Evolutionary conservation across 768 basidiomycete genomes (phyloP).

Genomic region (Agrocybe praecox): DNA sequence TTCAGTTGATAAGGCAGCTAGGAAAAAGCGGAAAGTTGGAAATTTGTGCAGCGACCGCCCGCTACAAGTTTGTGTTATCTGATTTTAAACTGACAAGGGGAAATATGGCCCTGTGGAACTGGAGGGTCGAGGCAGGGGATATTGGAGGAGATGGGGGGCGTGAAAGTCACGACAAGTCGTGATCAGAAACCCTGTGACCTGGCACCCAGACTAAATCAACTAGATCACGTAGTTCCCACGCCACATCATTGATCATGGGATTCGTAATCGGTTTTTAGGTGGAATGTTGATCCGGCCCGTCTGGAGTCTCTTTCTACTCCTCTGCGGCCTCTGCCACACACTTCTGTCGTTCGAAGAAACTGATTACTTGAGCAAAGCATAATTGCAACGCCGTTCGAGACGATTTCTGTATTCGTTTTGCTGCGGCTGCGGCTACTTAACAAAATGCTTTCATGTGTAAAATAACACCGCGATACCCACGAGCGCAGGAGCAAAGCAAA

Average conservation of each 20-base stretch:
- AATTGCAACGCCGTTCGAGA: too few relatives aligned
- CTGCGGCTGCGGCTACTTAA: too few relatives aligned
- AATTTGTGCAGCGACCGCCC: background rate
- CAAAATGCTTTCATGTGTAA: too few relatives aligned
- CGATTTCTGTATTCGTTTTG: too few relatives aligned
- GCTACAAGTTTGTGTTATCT: background rate
- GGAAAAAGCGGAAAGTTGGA: conserved; percentile 22
- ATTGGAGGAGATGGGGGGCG: conserved; percentile 35
- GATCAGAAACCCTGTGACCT: conserved; percentile 45
- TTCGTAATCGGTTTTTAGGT: background rate
- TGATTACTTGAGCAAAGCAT: too few relatives aligned
- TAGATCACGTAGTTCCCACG: conserved; percentile 34
- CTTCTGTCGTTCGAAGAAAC: too few relatives aligned
- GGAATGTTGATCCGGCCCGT: background rate
- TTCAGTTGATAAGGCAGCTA: conserved; percentile 11
- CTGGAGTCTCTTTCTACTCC: background rate
- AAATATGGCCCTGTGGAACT: conserved; percentile 2
- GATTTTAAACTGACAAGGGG: background rate
- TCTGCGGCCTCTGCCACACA: too few relatives aligned
- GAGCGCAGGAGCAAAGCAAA: too few relatives aligned
- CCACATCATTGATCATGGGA: conserved; percentile 19
- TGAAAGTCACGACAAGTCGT: conserved; percentile 44
- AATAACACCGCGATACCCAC: too few relatives aligned
- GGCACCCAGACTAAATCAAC: conserved; percentile 28
- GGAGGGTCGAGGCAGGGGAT: conserved; percentile 17